Base-by-base conservation (phyloP, 129 eudicot species). In the Gnaphalium uliginosum region DNA sequence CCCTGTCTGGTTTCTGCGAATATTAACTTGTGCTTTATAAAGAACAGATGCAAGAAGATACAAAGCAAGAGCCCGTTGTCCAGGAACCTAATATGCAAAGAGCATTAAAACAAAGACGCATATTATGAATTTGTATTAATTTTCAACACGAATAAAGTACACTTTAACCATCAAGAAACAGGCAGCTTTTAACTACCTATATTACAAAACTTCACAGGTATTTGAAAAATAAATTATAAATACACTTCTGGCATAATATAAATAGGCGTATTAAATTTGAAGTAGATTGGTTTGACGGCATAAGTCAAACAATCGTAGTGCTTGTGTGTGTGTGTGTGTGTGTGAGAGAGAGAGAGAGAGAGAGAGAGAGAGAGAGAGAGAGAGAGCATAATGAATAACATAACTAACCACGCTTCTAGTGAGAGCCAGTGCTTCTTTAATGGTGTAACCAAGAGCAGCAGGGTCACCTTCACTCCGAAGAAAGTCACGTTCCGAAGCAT, bases 381-480 rank as follows among this genome's bases (percentile, higher is more conserved):
- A 2, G 2, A 5, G 57, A 57, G 21, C 6, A 27, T 57, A 46
- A 59, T 6, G 27, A 37, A 13, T 8, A 71, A 13, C 43, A 32
- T 18, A 69, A 91, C 97, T 73, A 48, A 95, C 97, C 88, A 95
- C 86, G 67, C 99, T 95, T 84, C 97, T 86, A 59, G 83, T 68
- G 75, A 95, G 94, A 68, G 89, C 87, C 57, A 95, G 33, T 50
- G 96, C 97, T 88, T 95, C 99, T 85, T 86, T 87, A n/a, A 95
- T 75, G 64, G 99, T 87, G 88, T 95, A 95, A 58, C 99, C 99
- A 72, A 87, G 89, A 79, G 99, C 99, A 81, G 87, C 88, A 82
- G 97, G 99, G 73, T 95, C 96, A 37, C 99, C 99, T 74, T 95
- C 99, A 26, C 90, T 89, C 61, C 99, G 84, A 53, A 95, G 82